phyloP scores from a whole-genome alignment of 805 yeast species.

The Kodamaea kakaduensis region DNA sequence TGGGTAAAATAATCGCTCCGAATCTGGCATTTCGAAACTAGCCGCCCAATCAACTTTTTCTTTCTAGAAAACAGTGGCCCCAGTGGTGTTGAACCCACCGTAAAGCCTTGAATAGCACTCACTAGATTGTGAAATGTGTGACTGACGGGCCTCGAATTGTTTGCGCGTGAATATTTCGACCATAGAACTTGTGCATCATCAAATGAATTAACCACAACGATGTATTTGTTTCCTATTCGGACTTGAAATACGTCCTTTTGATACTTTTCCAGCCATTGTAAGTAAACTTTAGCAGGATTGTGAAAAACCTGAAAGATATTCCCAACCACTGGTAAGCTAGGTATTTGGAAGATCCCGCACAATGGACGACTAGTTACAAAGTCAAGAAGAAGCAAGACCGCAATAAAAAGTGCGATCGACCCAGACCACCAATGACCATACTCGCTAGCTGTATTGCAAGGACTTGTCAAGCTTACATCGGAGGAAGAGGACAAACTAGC shows the following conservation, averaged over 20 bases:
- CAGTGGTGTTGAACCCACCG: slow-evolving; percentile 64
- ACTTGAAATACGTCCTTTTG: slow-evolving; percentile 54
- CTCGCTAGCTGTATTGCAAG: too few relatives aligned
- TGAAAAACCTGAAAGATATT: slow-evolving; percentile 40
- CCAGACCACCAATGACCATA: too few relatives aligned
- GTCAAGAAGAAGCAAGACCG: slow-evolving; percentile 9
- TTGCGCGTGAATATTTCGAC: slow-evolving; percentile 44
- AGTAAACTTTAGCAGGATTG: slow-evolving; percentile 50
- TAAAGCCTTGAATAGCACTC: slow-evolving; percentile 51
- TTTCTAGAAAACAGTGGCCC: slow-evolving; percentile 44
- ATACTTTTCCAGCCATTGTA: slow-evolving; percentile 41
- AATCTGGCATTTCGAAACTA: slow-evolving; percentile 32
- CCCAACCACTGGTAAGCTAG: slow-evolving; percentile 51
- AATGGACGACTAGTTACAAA: slow-evolving; percentile 21
- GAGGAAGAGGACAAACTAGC: too few relatives aligned
- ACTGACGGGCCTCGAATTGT: slow-evolving; percentile 63
- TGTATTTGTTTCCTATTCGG: slow-evolving; percentile 51
- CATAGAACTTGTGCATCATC: slow-evolving; percentile 52
- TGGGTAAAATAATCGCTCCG: slow-evolving; percentile 27
- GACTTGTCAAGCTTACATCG: too few relatives aligned
- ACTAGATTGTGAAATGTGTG: slow-evolving; percentile 66
- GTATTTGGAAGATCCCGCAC: slow-evolving; percentile 39
- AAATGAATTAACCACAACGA: slow-evolving; percentile 66
- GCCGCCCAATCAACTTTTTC: slow-evolving; percentile 46
- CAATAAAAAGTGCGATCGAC: not conserved